A percentile compares a stretch with the other conserved stretches of the same genome.
Conservation (phyloP, 2,329 filamentous ascomycete species). For the Pestalotiopsis sp. region DNA sequence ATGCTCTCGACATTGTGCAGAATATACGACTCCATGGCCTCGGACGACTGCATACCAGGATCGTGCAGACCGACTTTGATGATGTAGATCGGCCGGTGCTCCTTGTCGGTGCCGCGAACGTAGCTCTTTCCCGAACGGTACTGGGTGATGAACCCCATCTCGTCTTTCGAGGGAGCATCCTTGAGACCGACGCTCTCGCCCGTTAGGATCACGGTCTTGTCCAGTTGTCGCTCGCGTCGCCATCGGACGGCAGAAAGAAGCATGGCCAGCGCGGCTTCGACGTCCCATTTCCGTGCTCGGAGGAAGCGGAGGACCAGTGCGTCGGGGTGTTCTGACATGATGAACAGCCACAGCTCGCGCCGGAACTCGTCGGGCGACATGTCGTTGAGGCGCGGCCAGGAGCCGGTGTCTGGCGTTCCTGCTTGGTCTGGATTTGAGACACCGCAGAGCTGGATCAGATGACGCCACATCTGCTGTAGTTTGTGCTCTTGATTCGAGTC, state of each 20-base stretch:
- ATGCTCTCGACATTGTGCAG: conserved; percentile 42
- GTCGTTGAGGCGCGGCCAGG: conserved; percentile 16
- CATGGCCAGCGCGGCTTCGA: conserved; percentile 41
- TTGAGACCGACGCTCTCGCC: conserved; percentile 36
- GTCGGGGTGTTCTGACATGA: conserved; percentile 39
- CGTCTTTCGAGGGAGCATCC: conserved; percentile 22
- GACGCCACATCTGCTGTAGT: conserved; percentile 1
- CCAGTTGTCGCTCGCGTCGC: conserved; percentile 36
- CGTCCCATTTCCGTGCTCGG: conserved; percentile 43
- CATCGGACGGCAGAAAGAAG: conserved; percentile 40
- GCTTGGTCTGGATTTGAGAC: conserved; percentile 1
- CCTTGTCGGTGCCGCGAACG: conserved; percentile 38
- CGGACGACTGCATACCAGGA: conserved; percentile 32
- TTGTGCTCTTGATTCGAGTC: background rate
- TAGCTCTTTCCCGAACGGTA: conserved; percentile 41
- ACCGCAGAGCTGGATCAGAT: conserved; percentile 30
- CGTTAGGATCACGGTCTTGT: conserved; percentile 32
- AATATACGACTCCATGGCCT: conserved; percentile 39
- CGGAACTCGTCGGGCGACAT: conserved; percentile 15
- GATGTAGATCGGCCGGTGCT: conserved; percentile 38
- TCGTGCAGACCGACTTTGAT: conserved; percentile 37
- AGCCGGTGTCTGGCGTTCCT: conserved; percentile 33
- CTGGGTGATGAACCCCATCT: conserved; percentile 40
- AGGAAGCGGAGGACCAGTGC: conserved; percentile 41
- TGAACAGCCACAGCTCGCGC: conserved; percentile 30